Conservation (phyloP, 1,284 basidiomycete genomes). For the Pascua guehoae region DNA sequence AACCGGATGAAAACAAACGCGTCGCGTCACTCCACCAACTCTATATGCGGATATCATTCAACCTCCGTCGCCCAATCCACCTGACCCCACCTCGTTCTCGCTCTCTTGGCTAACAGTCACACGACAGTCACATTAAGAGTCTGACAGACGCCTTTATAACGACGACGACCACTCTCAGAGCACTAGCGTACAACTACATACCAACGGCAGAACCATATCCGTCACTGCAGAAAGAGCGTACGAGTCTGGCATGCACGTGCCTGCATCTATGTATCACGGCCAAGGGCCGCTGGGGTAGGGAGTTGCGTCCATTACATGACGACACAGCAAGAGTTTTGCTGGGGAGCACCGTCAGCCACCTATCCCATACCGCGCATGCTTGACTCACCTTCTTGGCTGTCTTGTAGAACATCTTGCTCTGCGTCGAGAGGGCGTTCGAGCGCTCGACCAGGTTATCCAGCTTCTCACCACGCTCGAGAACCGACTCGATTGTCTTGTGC, state of each 20-base stretch:
- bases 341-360: background rate
- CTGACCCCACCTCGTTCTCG: background rate
- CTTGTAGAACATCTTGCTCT: slow-evolving; percentile 94
- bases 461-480: slow-evolving; percentile 94
- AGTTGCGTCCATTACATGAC: slow-evolving; percentile 44
- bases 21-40: background rate
- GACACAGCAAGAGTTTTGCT: slow-evolving; percentile 70
- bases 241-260: too few relatives aligned
- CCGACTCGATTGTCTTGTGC: slow-evolving; percentile 99
- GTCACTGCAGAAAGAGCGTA: too few relatives aligned
- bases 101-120: too few relatives aligned
- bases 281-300: background rate
- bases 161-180: background rate
- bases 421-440: slow-evolving; percentile 81
- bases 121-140: background rate
- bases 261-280: background rate
- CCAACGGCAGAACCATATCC: background rate
- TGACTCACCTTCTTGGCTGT: slow-evolving; percentile 78
- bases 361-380: background rate
- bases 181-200: slow-evolving; percentile 10
- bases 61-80: background rate
- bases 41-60: background rate
- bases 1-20: background rate
- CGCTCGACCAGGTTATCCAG: slow-evolving; percentile 95
- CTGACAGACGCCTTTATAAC: background rate